These are phyloP conservation scores for Curvularia verruculosa DNA, from an alignment of 2,329 filamentous ascomycete genomes.

Conservation along the genomic window DNA sequence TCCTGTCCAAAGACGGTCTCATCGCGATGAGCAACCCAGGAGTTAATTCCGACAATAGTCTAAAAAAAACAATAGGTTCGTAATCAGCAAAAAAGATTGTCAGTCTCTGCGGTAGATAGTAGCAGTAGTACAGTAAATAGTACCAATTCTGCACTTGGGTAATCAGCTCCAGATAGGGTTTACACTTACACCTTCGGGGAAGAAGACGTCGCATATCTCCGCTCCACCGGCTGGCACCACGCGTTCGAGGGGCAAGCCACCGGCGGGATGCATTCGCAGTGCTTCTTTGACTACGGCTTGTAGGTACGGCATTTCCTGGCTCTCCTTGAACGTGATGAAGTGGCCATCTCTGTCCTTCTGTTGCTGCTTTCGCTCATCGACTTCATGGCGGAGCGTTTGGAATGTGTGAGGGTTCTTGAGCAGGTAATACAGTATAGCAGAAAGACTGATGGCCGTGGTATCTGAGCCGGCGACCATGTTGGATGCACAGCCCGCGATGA, in stretches of 20 bases:
- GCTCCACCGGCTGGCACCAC: conserved; percentile 29
- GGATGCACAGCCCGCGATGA: conserved; percentile 47
- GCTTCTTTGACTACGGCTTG: conserved; percentile 39
- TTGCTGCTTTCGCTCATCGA: conserved; percentile 12
- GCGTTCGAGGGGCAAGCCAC: conserved; percentile 29
- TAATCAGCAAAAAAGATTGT: neutral
- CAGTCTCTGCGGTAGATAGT: no score
- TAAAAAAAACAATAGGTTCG: neutral
- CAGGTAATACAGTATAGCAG: conserved; percentile 32
- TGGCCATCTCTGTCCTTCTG: conserved; percentile 4
- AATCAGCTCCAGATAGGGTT: neutral
- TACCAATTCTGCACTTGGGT: neutral
- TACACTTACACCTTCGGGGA: conserved; percentile 27
- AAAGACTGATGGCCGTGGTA: conserved; percentile 52
- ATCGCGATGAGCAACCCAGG: conserved; percentile 29
- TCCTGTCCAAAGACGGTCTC: conserved; percentile 24
- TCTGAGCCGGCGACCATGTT: conserved; percentile 53
- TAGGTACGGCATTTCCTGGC: conserved; percentile 38
- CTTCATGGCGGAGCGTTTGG: conserved; percentile 21
- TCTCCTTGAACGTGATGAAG: conserved; percentile 26
- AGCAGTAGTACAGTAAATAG: no score
- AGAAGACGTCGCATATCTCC: conserved; percentile 17
- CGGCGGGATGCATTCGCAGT: conserved; percentile 33
- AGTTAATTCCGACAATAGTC: conserved; percentile 31
- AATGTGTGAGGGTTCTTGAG: conserved; percentile 21